Base-by-base conservation (phyloP, 2,329 filamentous ascomycete species). In the Orbilia quercus region DNA sequence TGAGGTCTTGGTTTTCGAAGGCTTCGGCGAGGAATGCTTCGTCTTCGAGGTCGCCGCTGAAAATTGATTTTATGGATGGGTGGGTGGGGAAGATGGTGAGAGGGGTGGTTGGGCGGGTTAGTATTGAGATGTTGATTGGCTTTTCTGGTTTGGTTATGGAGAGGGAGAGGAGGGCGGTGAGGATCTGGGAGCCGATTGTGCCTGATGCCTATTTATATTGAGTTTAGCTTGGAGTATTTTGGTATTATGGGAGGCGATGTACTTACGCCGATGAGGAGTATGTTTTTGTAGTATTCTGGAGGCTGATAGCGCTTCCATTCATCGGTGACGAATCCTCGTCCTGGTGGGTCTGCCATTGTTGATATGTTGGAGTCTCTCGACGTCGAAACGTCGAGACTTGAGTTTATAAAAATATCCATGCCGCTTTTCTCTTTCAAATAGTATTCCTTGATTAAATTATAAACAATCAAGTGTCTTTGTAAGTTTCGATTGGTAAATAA, bases 181-280 rank as follows among this genome's bases (percentile, higher is more conserved):
- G 51, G 14, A 65, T 65, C 12, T 65, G 42, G 7, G 48, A 16
- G 50, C 60, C 60, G 6, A 65, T 14, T n/a, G 47, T 50, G 9
- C 60, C 60, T 11, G 60, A 48, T 23, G 60, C 60, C 60, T 65
- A 48, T n/a, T 22, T 31, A 60, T 48, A 18, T 5, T 58, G 23
- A 12, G 11, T 16, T 55, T 40, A 2, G 9, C 9, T 31, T 55
- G 28, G 36, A 36, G 51, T 38, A 55, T 55, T 38, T 40, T 55
- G 7, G 22, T 7, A 31, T 31, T 31, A 31, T 31, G 28, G 9
- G 4, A 31, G 28, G 9, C 5, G 28, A 9, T 31, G 28, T 9
- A 20, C 48, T 1, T 65, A 65, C 60, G 9, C 60, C 60, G 20
- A 65, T 65, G 4, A 65, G 28, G 25, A 65, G 60, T 28, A 48